phyloP scores from a whole-genome alignment of 2,329 filamentous ascomycete genomes.

The Pseudodiploospora longispora region DNA sequence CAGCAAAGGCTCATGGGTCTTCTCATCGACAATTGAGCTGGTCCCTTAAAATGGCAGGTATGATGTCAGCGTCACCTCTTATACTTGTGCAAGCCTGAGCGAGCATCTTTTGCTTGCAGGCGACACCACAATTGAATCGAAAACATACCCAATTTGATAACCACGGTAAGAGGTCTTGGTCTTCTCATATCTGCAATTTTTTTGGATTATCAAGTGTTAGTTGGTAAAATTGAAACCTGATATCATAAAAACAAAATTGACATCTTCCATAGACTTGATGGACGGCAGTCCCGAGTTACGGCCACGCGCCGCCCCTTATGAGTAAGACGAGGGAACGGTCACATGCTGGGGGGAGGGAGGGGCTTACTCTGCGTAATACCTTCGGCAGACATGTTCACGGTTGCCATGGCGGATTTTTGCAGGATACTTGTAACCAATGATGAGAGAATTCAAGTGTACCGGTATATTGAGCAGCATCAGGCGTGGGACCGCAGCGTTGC shows the following conservation, averaged over 20 bases:
- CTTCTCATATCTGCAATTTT: constrained; percentile 53
- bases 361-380: constrained; percentile 9
- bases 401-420: neutral
- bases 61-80: constrained; percentile 11
- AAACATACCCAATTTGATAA: constrained; percentile 75
- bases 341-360: too few relatives aligned
- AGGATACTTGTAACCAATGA: neutral
- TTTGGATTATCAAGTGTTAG: constrained; percentile 10
- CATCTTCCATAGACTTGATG: too few relatives aligned
- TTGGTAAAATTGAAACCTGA: constrained; percentile 1
- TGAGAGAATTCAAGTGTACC: neutral
- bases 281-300: too few relatives aligned
- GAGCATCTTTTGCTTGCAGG: neutral
- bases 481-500: too few relatives aligned
- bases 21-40: constrained; percentile 97
- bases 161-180: constrained; percentile 47
- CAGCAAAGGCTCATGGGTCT: constrained; percentile 84
- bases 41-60: constrained; percentile 54
- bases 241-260: constrained; percentile 2
- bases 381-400: constrained; percentile 6
- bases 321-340: too few relatives aligned
- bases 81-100: neutral
- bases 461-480: neutral
- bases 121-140: neutral
- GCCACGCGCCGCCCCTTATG: too few relatives aligned